Percentiles rank a stretch among this genome's conserved stretches.
These are phyloP conservation scores for Cardamine resedifolia DNA, from an alignment of 345 rosid species.

Conservation along the genomic window DNA sequence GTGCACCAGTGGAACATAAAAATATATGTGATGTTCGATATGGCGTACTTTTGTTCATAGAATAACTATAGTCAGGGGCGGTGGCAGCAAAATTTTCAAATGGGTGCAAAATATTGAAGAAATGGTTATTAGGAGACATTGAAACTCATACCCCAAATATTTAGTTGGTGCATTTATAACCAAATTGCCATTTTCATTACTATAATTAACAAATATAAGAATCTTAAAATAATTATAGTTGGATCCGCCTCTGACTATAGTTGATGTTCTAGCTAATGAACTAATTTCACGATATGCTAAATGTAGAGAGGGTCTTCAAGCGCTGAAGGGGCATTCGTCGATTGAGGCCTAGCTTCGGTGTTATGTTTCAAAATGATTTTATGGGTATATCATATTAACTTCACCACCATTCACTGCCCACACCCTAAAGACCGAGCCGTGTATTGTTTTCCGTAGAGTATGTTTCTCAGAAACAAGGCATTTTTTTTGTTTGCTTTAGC, in stretches of 20 bases:
- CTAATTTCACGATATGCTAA: not conserved
- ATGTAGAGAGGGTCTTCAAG: too few species aligned
- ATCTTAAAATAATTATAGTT: too few species aligned
- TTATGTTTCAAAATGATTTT: not conserved
- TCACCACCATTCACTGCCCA: conserved; percentile 12
- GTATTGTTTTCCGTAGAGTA: conserved; percentile 10
- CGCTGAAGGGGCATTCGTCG: not conserved
- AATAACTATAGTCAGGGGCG: not conserved
- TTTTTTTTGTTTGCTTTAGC: not conserved
- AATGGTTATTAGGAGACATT: too few species aligned
- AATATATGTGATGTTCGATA: not conserved
- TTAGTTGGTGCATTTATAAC: too few species aligned
- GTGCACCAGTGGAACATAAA: not conserved
- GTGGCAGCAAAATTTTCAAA: too few species aligned
- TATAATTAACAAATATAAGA: too few species aligned
- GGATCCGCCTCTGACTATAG: too few species aligned
- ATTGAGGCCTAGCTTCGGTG: conserved; percentile 11
- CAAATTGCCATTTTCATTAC: too few species aligned
- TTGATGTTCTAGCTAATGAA: not conserved
- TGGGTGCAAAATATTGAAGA: too few species aligned
- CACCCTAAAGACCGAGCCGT: not conserved
- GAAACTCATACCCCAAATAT: too few species aligned
- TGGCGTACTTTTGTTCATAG: not conserved
- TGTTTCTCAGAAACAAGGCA: not conserved
- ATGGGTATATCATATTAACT: conserved; percentile 15